Evolutionary conservation across 148 eudicot species (phyloP), one percentile per base, ranked within the genome.

Genomic region (Silene conica): DNA sequence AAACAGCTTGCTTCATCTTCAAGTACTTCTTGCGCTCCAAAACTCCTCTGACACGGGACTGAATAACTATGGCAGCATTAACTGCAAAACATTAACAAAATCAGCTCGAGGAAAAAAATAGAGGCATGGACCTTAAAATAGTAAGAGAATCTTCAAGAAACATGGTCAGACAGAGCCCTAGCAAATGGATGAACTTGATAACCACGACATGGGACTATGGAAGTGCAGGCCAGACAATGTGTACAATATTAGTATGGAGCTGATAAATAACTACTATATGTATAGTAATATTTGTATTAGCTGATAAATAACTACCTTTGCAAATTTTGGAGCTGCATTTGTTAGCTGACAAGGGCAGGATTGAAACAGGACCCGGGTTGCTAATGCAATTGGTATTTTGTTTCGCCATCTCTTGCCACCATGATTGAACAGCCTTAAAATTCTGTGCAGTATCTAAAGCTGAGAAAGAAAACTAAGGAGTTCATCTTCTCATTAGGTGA

Each of bases 361-460:
- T 21, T 57, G 67, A 11, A 65, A 70, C 58, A 74, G 82, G 72
- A 57, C 25, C 78, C 74, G 86, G 82, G 19, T 80, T 73, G 20
- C 46, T 26, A 74, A 34, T 22, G 68, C 81, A 75, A 67, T 81
- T 81, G 66, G 56, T 52, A 79, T 85, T 89, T 73, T 61, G 78
- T 70, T 82, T 83, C 62, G 93, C 93, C 97, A 91, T 88, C 73
- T 91, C 90, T 86, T 87, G 90, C 98, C 97, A 94, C 96, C 97
- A 89, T 54, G 91, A 81, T 85, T 91, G 85, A 58, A 94, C 85
- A 31, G 85, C 85, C 81, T 86, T 89, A 73, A 94, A 94, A 75
- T 89, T 85, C 78, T 76, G 84, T 16, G 56, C 79, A 48, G 78
- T 83, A 80, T 83, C 97, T 91, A 82, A 73, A 16, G 69, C 41